Evolutionary conservation across 805 yeast species (phyloP).

Genomic region (Candida wancherniae): DNA sequence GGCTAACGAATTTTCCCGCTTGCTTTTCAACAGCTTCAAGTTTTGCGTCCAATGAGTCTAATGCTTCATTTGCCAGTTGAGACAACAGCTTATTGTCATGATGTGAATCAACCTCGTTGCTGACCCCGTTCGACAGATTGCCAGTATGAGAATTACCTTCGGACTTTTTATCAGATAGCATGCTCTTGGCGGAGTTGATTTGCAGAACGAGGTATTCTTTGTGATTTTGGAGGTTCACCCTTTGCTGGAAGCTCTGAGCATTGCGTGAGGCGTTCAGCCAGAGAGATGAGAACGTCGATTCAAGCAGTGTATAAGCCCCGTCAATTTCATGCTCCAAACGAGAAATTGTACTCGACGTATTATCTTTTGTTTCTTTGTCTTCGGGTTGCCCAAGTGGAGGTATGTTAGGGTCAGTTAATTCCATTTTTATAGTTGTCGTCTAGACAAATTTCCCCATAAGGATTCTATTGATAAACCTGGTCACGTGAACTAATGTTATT

Average conservation of each 20-base stretch:
- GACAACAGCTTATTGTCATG: too few species aligned
- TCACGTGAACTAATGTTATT: too few species aligned
- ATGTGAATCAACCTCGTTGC: too few species aligned
- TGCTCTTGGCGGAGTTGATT: constrained; percentile 24
- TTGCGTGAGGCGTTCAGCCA: constrained; percentile 33
- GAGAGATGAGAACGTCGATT: constrained; percentile 40
- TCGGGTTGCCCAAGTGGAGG: constrained; percentile 13
- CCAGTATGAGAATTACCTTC: too few species aligned
- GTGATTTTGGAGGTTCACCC: constrained; percentile 25
- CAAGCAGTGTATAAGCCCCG: constrained; percentile 43
- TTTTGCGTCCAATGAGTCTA: constrained; percentile 66
- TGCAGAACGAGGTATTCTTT: constrained; percentile 26
- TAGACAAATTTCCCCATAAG: too few species aligned
- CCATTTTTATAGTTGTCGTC: constrained; percentile 22
- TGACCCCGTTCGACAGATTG: too few species aligned
- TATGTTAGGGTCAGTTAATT: constrained; percentile 28
- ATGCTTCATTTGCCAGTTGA: constrained; percentile 46
- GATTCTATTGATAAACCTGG: too few species aligned
- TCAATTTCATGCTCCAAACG: constrained; percentile 50
- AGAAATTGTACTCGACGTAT: neutral
- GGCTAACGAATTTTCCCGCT: constrained; percentile 57
- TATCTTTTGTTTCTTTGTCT: neutral
- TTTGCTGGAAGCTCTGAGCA: constrained; percentile 28
- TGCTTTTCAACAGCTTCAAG: constrained; percentile 68
- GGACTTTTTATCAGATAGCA: constrained; percentile 12